Evolutionary conservation across 108 stramenopile genomes (phyloP), one percentile per base, ranked within the genome.

Genomic region (Nannochloropsis oceanica): DNA sequence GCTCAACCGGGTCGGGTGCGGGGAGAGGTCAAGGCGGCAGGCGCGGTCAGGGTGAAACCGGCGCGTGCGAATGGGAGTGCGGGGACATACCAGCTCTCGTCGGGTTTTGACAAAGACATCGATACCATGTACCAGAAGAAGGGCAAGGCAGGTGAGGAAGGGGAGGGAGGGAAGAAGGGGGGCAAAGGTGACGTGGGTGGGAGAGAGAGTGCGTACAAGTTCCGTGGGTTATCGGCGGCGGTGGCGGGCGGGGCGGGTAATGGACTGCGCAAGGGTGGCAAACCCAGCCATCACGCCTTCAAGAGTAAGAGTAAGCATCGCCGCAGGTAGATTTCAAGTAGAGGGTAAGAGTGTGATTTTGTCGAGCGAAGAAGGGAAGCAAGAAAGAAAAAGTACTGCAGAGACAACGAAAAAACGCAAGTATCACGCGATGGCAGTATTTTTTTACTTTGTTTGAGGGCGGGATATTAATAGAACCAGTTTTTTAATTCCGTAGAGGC

Each of bases 231-330:
- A 42, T 43, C 50, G 80, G 84, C 59, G 22, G 82, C 50, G 24
- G 42, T 8, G 2, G 26, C 26, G 44, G 22, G 43, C 25, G 43
- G 20, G 82, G 27, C 84, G 12, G 50, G n/a, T 24, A 85, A n/a
- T 46, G 34, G 80, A 25, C 86, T 90, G 25, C 87, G 87, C 43
- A 88, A 90, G 79, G 88, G 90, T 24, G 86, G 88, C 50, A 90
- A 90, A 44, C 22, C 43, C 14, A 88, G 90, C 42, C 26, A 84
- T 42, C 22, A 50, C 25, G 34, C 85, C 13, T 90, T 90, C 86
- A 90, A 90, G 85, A 85, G 84, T 86, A 90, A 89, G 83, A 44
- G 27, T 14, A 86, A 44, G 79, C 84, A 85, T 79, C 86, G 86
- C 25, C 43, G 90, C 18, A 83, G 88, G 42, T 85, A 34, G 83